A percentile compares a stretch with the other conserved stretches of the same genome.
These are phyloP conservation scores for Limonium bicolor DNA, from an alignment of 148 eudicot genomes.

Conservation along the genomic window DNA sequence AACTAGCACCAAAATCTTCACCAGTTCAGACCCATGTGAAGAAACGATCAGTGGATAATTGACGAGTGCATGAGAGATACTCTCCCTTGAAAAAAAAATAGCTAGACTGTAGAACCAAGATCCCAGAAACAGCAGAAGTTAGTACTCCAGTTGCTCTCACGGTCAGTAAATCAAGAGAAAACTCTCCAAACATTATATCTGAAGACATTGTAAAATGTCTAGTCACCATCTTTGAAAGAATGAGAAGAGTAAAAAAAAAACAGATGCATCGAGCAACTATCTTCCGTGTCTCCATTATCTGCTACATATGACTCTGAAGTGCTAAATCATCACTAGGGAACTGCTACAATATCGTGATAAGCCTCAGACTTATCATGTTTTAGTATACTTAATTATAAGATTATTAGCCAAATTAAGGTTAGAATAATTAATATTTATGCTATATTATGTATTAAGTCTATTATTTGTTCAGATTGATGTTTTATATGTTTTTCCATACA, in stretches of 20 bases:
- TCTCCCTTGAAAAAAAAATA: conserved; percentile 25
- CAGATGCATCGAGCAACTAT: conserved; percentile 19
- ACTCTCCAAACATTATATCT: conserved; percentile 42
- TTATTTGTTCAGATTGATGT: no score
- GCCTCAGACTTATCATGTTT: no score
- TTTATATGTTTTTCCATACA: no score
- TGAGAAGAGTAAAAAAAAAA: conserved; percentile 27
- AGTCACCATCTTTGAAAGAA: conserved; percentile 37
- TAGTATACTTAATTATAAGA: no score
- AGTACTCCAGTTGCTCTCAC: conserved; percentile 10
- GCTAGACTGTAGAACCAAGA: conserved; percentile 23
- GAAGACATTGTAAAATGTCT: conserved; percentile 49
- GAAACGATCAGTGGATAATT: conserved; percentile 1
- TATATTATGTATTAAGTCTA: no score
- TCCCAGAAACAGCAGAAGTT: conserved; percentile 14
- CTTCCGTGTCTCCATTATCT: no score
- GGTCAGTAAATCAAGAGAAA: conserved; percentile 11
- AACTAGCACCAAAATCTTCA: conserved; percentile 20
- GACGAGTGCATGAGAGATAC: conserved; percentile 12
- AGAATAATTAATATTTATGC: no score
- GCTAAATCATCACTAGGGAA: no score
- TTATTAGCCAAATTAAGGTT: no score
- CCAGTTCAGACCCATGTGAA: conserved; percentile 16
- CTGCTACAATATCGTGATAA: no score
- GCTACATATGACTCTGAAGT: no score